A percentile compares a stretch with the other conserved stretches of the same genome.
Conservation (phyloP, 2,329 filamentous ascomycete genomes). For the Ampelomyces quisqualis region DNA sequence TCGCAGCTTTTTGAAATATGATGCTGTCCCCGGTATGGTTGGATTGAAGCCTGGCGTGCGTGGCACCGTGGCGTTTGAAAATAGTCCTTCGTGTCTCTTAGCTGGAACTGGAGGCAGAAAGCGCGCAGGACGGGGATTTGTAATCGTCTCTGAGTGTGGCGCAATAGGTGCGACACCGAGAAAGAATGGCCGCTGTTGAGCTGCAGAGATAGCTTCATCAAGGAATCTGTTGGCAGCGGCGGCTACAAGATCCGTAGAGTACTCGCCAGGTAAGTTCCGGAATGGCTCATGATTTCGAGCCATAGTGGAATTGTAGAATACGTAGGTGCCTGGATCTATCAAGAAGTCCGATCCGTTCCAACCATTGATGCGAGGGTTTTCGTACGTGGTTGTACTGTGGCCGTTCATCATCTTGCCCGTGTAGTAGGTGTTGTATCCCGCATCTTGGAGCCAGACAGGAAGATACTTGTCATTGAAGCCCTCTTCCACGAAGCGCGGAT, state of each 20-base stretch:
- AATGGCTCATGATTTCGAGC: constrained; percentile 61
- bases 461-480: constrained; percentile 68
- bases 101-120: constrained; percentile 61
- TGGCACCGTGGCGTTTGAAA: constrained; percentile 60
- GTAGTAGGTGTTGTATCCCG: constrained; percentile 71
- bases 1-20: constrained; percentile 22
- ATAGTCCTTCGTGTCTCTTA: constrained; percentile 62
- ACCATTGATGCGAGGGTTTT: constrained; percentile 58
- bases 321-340: constrained; percentile 67
- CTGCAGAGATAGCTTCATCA: constrained; percentile 55
- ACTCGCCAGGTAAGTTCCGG: constrained; percentile 56
- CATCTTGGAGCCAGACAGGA: constrained; percentile 68
- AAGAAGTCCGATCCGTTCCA: constrained; percentile 59
- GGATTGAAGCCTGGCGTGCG: constrained; percentile 68
- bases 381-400: constrained; percentile 62
- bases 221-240: constrained; percentile 62
- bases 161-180: constrained; percentile 65
- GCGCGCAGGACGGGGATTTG: constrained; percentile 2
- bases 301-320: constrained; percentile 66
- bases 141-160: constrained; percentile 54
- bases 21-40: constrained; percentile 37
- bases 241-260: constrained; percentile 61
- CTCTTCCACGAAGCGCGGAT: constrained; percentile 65
- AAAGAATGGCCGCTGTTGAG: constrained; percentile 63
- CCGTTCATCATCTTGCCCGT: constrained; percentile 72